Evolutionary conservation across 2,329 filamentous ascomycete species (phyloP).

Genomic region (Aspergillus pseudotamarii): DNA sequence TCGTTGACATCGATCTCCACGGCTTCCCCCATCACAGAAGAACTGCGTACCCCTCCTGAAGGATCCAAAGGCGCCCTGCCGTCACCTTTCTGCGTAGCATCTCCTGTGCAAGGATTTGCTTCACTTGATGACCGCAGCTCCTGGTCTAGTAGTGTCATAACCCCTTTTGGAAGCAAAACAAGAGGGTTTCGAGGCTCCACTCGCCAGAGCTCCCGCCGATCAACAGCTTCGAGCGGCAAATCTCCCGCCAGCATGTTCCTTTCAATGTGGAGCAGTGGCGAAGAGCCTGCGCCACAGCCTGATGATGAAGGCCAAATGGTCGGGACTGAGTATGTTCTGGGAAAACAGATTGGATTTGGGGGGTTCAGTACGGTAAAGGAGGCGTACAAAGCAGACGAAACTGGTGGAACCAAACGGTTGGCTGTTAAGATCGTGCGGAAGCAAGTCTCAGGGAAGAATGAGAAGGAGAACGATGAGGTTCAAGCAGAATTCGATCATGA

Average conservation of each 20-base stretch:
- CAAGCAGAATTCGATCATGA: conserved; percentile 71
- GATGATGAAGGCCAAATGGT: conserved; percentile 71
- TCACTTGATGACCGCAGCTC: conserved; percentile 45
- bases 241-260: conserved; percentile 63
- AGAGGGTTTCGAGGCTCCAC: conserved; percentile 38
- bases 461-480: conserved; percentile 65
- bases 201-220: conserved; percentile 48
- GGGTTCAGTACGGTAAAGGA: conserved; percentile 70
- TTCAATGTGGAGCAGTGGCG: conserved; percentile 53
- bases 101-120: conserved; percentile 39
- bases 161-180: conserved; percentile 40
- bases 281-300: conserved; percentile 51
- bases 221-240: conserved; percentile 54
- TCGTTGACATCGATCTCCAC: conserved; percentile 50
- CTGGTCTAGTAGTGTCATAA: conserved; percentile 39
- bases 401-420: conserved; percentile 53
- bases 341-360: conserved; percentile 66
- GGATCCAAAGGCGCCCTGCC: conserved; percentile 36
- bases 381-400: conserved; percentile 63
- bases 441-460: conserved; percentile 56
- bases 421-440: conserved; percentile 71
- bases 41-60: conserved; percentile 46
- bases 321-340: conserved; percentile 67
- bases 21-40: conserved; percentile 43
- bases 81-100: conserved; percentile 43